Evolutionary conservation across 2,329 filamentous ascomycete genomes (phyloP).

Genomic region (Nemania serpens): DNA sequence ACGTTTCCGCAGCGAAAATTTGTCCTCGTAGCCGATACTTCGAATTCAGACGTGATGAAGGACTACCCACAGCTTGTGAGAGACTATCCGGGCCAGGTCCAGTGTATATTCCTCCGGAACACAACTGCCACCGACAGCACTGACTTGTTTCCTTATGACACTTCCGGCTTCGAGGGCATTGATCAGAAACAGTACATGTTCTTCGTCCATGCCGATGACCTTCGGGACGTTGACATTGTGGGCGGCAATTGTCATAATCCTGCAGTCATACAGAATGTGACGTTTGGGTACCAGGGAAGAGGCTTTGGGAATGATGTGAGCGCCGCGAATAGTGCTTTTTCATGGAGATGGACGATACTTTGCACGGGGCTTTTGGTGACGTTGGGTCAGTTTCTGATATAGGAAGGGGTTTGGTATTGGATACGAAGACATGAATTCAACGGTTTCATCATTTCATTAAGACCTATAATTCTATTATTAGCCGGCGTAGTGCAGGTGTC

Average conservation of each 20-base stretch:
- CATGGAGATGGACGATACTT: slow-evolving; percentile 27
- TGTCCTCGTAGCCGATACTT: slow-evolving; percentile 76
- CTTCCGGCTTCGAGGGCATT: slow-evolving; percentile 69
- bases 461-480: neutral
- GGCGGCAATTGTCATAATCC: slow-evolving; percentile 71
- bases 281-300: slow-evolving; percentile 67
- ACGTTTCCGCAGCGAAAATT: slow-evolving; percentile 78
- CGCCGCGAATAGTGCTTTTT: slow-evolving; percentile 31
- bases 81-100: slow-evolving; percentile 71
- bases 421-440: slow-evolving; percentile 2
- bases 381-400: slow-evolving; percentile 8
- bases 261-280: slow-evolving; percentile 70
- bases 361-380: slow-evolving; percentile 16
- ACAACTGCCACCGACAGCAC: slow-evolving; percentile 69
- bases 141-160: slow-evolving; percentile 77
- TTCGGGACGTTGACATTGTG: slow-evolving; percentile 67
- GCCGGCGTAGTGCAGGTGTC: too few relatives aligned
- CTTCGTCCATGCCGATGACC: slow-evolving; percentile 72
- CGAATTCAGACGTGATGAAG: slow-evolving; percentile 76
- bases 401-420: neutral
- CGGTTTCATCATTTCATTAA: neutral
- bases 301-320: slow-evolving; percentile 49
- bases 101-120: slow-evolving; percentile 79
- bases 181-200: slow-evolving; percentile 77
- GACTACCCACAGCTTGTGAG: slow-evolving; percentile 65